phyloP scores from a whole-genome alignment of 1,139 yeast species.

The Yarrowia galli region DNA sequence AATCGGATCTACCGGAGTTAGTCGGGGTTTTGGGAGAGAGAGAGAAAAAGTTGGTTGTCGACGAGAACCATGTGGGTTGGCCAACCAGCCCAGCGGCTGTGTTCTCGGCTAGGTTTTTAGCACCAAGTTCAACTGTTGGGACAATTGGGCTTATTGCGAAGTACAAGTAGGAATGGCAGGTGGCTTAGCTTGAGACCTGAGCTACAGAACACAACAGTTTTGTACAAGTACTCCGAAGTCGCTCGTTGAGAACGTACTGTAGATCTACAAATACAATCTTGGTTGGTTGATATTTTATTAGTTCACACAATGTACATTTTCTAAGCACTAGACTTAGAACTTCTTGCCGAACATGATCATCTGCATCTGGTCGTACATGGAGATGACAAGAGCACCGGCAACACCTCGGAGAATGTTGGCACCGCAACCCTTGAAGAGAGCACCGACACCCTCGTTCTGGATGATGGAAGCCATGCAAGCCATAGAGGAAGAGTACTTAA shows the following conservation, averaged over 20 bases:
- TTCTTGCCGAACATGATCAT: slow-evolving; percentile 75
- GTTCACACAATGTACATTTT: slow-evolving; percentile 35
- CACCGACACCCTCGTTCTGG: slow-evolving; percentile 72
- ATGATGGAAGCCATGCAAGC: slow-evolving; percentile 75
- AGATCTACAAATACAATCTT: neutral
- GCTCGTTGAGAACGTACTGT: slow-evolving; percentile 4
- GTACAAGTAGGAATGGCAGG: no score
- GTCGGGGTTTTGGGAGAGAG: neutral
- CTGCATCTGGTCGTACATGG: slow-evolving; percentile 81
- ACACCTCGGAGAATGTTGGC: slow-evolving; percentile 89
- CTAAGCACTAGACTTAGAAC: slow-evolving; percentile 53
- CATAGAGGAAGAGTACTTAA: slow-evolving; percentile 75
- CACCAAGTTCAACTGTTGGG: neutral
- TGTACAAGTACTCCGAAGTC: neutral
- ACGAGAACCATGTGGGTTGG: neutral
- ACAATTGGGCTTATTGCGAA: neutral
- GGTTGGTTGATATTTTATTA: slow-evolving; percentile 21
- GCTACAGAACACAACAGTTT: neutral
- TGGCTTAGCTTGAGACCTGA: no score
- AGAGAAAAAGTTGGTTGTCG: neutral
- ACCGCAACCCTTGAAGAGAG: slow-evolving; percentile 86
- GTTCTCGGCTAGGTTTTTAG: neutral
- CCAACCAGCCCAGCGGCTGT: neutral
- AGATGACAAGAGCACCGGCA: slow-evolving; percentile 86
- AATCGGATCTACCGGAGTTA: slow-evolving; percentile 23